Evolutionary conservation across 2,329 filamentous ascomycete species (phyloP).

Genomic region (Sarocladium strictum): DNA sequence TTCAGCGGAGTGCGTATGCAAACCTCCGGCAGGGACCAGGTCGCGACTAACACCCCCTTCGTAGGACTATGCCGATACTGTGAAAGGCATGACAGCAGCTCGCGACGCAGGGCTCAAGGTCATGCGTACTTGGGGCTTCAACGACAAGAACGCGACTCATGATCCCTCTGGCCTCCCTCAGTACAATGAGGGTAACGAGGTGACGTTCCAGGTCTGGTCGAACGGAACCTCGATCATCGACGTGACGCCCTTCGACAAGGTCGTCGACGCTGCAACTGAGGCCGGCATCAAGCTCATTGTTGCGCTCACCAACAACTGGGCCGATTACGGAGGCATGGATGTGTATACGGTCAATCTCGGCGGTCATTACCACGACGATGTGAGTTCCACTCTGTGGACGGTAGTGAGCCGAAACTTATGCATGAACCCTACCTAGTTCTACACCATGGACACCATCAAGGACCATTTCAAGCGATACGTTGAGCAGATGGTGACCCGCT

Average conservation of each 20-base stretch:
- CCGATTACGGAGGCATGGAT: slow-evolving; percentile 55
- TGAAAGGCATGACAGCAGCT: slow-evolving; percentile 36
- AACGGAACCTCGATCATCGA: slow-evolving; percentile 38
- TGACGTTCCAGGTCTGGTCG: slow-evolving; percentile 40
- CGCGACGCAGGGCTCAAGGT: slow-evolving; percentile 44
- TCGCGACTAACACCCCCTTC: slow-evolving; percentile 16
- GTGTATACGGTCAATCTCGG: slow-evolving; percentile 51
- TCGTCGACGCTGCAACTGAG: slow-evolving; percentile 42
- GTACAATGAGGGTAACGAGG: slow-evolving; percentile 41
- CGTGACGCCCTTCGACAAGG: slow-evolving; percentile 41
- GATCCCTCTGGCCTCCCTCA: slow-evolving; percentile 38
- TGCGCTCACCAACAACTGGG: slow-evolving; percentile 51
- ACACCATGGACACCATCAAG: slow-evolving; percentile 43
- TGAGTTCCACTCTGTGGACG: slow-evolving; percentile 15
- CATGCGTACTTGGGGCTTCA: slow-evolving; percentile 53
- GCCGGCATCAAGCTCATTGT: slow-evolving; percentile 47
- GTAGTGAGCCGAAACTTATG: neutral
- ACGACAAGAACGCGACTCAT: slow-evolving; percentile 48
- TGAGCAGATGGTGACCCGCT: slow-evolving; percentile 51
- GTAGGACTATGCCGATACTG: slow-evolving; percentile 36
- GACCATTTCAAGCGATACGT: slow-evolving; percentile 53
- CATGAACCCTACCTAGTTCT: slow-evolving; percentile 30
- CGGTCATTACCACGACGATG: slow-evolving; percentile 44
- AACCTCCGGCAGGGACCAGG: slow-evolving; percentile 1
- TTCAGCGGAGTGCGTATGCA: slow-evolving; percentile 39